phyloP scores from a whole-genome alignment of 1,284 basidiomycete genomes.

The Tilletia horrida region DNA sequence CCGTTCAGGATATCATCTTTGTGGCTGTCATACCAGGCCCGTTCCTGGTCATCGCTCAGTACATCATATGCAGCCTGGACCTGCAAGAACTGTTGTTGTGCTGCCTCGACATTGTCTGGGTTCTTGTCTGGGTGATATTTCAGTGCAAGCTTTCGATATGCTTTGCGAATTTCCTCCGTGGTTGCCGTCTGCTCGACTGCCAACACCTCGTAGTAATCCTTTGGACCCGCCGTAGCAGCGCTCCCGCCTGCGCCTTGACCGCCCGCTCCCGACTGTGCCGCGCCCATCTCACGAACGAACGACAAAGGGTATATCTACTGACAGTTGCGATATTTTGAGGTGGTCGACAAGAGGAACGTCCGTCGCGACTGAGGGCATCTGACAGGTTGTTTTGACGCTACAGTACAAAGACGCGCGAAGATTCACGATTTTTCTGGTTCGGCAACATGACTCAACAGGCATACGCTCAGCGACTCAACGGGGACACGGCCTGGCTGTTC shows the following conservation, averaged over 20 bases:
- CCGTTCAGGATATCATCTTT: constrained; percentile 64
- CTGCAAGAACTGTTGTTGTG: constrained; percentile 80
- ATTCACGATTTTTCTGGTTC: too few species aligned
- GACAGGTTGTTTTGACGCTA: too few species aligned
- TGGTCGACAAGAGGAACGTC: too few species aligned
- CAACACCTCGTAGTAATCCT: constrained; percentile 50
- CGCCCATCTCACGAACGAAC: constrained; percentile 10
- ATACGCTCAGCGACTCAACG: constrained; percentile 18
- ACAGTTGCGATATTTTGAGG: not conserved
- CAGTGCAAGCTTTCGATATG: constrained; percentile 54
- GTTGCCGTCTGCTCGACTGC: constrained; percentile 46
- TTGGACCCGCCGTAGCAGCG: not conserved
- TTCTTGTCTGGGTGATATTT: constrained; percentile 58
- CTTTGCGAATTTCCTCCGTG: constrained; percentile 49
- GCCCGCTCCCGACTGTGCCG: constrained; percentile 13
- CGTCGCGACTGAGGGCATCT: too few species aligned
- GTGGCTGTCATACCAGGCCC: constrained; percentile 98
- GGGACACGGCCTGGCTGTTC: constrained; percentile 23
- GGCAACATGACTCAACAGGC: too few species aligned
- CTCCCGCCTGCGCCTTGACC: not conserved
- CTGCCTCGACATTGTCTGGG: constrained; percentile 67
- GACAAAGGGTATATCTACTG: not conserved
- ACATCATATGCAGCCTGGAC: constrained; percentile 93
- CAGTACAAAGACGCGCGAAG: too few species aligned
- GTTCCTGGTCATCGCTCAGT: constrained; percentile 61